These are phyloP conservation scores for Backusella sp. DNA, from an alignment of 192 early-diverging fungal species.

Conservation along the genomic window DNA sequence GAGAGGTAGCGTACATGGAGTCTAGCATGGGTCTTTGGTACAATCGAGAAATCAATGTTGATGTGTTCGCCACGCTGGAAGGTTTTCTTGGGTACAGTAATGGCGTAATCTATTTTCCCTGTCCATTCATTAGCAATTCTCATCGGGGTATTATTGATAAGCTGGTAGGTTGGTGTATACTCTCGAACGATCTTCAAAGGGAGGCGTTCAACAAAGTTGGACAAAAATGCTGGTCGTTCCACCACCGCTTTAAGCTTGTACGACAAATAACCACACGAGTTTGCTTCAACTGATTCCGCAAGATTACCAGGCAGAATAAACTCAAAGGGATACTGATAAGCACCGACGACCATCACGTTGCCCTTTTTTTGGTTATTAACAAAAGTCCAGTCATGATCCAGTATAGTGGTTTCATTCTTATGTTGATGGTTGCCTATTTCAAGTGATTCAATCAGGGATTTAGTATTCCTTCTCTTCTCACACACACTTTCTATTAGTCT, in stretches of 20 bases:
- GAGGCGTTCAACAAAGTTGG: constrained; percentile 37
- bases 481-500: not conserved
- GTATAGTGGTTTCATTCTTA: constrained; percentile 38
- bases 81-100: constrained; percentile 45
- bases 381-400: constrained; percentile 58
- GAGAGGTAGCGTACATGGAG: constrained; percentile 45
- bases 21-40: constrained; percentile 42
- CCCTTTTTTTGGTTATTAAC: constrained; percentile 40
- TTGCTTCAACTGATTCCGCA: constrained; percentile 56
- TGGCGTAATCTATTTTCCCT: constrained; percentile 51
- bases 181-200: constrained; percentile 47
- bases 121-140: constrained; percentile 54
- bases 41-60: constrained; percentile 43
- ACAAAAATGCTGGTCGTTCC: constrained; percentile 50
- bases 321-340: constrained; percentile 56
- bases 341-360: constrained; percentile 27
- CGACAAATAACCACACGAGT: constrained; percentile 39
- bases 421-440: constrained; percentile 10
- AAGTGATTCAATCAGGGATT: not conserved
- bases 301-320: constrained; percentile 52
- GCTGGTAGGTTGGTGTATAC: constrained; percentile 29
- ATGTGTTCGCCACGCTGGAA: constrained; percentile 53
- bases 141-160: constrained; percentile 41
- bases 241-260: constrained; percentile 54
- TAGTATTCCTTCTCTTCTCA: not conserved